Conservation (phyloP, 2,329 filamentous ascomycete species). For the Verticillium alfalfae region DNA sequence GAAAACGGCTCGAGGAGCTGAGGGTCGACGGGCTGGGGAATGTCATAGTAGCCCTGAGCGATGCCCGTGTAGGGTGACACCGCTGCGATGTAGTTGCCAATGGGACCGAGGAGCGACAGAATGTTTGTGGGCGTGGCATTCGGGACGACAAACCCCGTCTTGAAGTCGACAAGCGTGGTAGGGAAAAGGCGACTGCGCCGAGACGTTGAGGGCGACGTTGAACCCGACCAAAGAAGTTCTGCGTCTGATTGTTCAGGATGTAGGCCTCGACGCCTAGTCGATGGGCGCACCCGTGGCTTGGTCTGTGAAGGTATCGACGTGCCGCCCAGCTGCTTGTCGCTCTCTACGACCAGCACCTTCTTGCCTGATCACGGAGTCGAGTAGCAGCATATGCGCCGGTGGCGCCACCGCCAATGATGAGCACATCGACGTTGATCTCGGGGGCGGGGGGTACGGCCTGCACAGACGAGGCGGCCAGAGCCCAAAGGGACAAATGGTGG, state of each 20-base stretch:
- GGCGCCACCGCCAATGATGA: constrained; percentile 48
- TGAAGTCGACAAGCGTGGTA: constrained; percentile 10
- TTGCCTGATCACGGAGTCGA: constrained; percentile 43
- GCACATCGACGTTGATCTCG: constrained; percentile 29
- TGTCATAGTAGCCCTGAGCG: constrained; percentile 17
- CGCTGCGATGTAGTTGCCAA: constrained; percentile 5
- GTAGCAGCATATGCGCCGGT: constrained; percentile 43
- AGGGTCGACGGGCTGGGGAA: constrained; percentile 35
- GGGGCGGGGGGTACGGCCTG: background rate
- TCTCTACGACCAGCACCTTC: constrained; percentile 40
- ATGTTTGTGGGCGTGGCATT: constrained; percentile 8
- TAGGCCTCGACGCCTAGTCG: constrained; percentile 30
- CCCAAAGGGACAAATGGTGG: background rate
- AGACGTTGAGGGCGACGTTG: constrained; percentile 19
- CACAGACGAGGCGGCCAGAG: background rate
- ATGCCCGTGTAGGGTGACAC: constrained; percentile 7
- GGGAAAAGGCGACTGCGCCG: constrained; percentile 15
- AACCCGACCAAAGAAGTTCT: constrained; percentile 37
- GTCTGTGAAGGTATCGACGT: constrained; percentile 39
- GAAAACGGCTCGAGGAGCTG: constrained; percentile 36
- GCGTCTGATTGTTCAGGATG: constrained; percentile 28
- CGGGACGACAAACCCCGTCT: constrained; percentile 7
- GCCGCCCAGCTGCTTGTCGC: constrained; percentile 25
- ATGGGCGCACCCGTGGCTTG: constrained; percentile 23
- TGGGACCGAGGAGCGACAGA: constrained; percentile 1